A percentile compares a stretch with the other conserved stretches of the same genome.
Conservation (phyloP, 177 flowering plant genomes). For the Tripterygium wilfordii region DNA sequence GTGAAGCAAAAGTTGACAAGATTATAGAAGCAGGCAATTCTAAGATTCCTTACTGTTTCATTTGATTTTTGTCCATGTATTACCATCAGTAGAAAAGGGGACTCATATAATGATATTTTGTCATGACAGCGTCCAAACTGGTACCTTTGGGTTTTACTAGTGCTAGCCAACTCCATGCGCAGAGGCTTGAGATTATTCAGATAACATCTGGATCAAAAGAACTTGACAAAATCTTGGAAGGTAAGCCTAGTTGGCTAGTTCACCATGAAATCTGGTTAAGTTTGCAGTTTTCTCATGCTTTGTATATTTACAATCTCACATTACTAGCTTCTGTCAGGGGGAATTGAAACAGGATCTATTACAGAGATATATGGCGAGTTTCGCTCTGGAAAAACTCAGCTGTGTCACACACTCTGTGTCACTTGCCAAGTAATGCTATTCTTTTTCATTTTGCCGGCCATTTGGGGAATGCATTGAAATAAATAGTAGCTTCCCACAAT, state of each 20-base stretch:
- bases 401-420: constrained; percentile 94
- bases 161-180: constrained; percentile 90
- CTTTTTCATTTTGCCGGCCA: background rate
- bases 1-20: constrained; percentile 96
- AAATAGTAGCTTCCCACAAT: no score
- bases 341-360: constrained; percentile 92
- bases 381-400: constrained; percentile 94
- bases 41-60: background rate
- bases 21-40: constrained; percentile 79
- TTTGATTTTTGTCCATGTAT: background rate
- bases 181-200: constrained; percentile 85
- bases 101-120: background rate
- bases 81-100: background rate
- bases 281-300: no score
- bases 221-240: constrained; percentile 89
- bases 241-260: constrained; percentile 17
- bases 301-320: background rate
- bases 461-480: no score
- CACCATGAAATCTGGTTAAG: background rate
- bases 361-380: constrained; percentile 96
- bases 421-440: constrained; percentile 77
- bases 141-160: constrained; percentile 94
- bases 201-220: constrained; percentile 90
- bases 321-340: constrained; percentile 42
- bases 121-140: constrained; percentile 70